Conservation (phyloP, 805 yeast genomes). For the Barnettozyma siamensis region DNA sequence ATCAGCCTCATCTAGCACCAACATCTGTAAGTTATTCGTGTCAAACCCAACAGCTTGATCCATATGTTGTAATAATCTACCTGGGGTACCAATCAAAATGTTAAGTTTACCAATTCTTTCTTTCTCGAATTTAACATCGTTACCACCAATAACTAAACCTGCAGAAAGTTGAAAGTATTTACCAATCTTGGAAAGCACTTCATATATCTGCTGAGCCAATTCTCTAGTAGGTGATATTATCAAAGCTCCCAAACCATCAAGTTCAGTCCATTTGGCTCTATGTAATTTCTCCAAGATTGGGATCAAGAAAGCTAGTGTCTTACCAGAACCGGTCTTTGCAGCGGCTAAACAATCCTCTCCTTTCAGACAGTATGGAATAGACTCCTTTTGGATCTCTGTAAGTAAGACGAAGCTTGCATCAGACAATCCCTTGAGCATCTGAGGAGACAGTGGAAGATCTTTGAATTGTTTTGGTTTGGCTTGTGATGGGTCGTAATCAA, state of each 20-base stretch:
- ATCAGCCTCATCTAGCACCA: slow-evolving; percentile 92
- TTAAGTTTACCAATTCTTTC: slow-evolving; percentile 64
- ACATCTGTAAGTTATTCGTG: slow-evolving; percentile 60
- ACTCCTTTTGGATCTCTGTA: slow-evolving; percentile 80
- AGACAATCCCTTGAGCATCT: slow-evolving; percentile 65
- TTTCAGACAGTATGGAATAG: slow-evolving; percentile 71
- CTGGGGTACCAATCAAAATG: slow-evolving; percentile 88
- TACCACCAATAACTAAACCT: slow-evolving; percentile 60
- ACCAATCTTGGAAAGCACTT: slow-evolving; percentile 58
- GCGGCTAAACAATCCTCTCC: slow-evolving; percentile 93
- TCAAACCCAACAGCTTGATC: slow-evolving; percentile 55
- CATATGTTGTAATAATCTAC: slow-evolving; percentile 75
- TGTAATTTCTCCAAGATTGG: slow-evolving; percentile 72
- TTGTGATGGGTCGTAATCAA: slow-evolving; percentile 44
- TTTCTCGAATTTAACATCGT: slow-evolving; percentile 67
- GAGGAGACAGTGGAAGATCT: slow-evolving; percentile 69
- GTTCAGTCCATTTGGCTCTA: slow-evolving; percentile 34
- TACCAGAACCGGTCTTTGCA: slow-evolving; percentile 96
- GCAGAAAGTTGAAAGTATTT: slow-evolving; percentile 56
- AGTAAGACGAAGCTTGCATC: slow-evolving; percentile 72
- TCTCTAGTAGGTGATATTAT: slow-evolving; percentile 68
- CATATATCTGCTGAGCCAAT: slow-evolving; percentile 64
- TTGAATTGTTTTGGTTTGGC: slow-evolving; percentile 47
- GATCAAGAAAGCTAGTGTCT: slow-evolving; percentile 80
- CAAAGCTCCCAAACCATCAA: slow-evolving; percentile 53